Base-by-base conservation (phyloP, 495 filamentous ascomycete species). In the Neurospora tetrasperma region DNA sequence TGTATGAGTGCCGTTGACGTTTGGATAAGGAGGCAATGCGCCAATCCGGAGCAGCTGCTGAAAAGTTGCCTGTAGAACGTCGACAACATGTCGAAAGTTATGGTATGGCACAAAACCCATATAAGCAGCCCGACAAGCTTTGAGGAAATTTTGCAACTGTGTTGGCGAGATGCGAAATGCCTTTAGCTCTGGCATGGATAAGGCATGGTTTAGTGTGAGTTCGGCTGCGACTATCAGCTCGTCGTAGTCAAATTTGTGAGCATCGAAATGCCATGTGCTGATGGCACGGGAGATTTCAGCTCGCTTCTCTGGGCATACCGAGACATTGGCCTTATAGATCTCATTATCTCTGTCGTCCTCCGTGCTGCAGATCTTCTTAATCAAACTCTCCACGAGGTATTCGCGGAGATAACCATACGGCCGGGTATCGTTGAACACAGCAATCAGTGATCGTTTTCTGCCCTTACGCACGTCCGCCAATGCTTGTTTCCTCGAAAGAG, bases 71-170 rank as follows among this genome's bases (percentile, higher is more conserved):
- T 99, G 96, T 76, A 98, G 86, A 46, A 99, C 96, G 84, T 99
- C 96, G 70, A 96, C 89, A 8, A 96, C 96, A 80, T 99, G 96
- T 69, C 96, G 93, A 81, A 98, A 99, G 80, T 99, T 99, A 83
- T 99, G 96, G 78, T 98, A 99, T n/a, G 95, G 92, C 44, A 99
- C 93, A 80, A 97, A 97, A 69, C 88, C 89, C 78, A 98, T 97
- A 83, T 99, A 98, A 18, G 96, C 91, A 68, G 89, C 88, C 70
- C 93, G 90, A 78, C 93, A 92, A 75, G 94, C 93, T 62, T 94
- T 84, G 62, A 97, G 84, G 80, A 97, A 97, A 54, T 87, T 87
- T 74, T 88, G 90, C 23, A 98, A 83, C 80, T 93, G 89, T 73
- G 86, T 86, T 88, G 71, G 9, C 74, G 48, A 70, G 74, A 97